Base-by-base conservation (phyloP, 352 stramenopile genomes). In the Phytophthora pinifolia region DNA sequence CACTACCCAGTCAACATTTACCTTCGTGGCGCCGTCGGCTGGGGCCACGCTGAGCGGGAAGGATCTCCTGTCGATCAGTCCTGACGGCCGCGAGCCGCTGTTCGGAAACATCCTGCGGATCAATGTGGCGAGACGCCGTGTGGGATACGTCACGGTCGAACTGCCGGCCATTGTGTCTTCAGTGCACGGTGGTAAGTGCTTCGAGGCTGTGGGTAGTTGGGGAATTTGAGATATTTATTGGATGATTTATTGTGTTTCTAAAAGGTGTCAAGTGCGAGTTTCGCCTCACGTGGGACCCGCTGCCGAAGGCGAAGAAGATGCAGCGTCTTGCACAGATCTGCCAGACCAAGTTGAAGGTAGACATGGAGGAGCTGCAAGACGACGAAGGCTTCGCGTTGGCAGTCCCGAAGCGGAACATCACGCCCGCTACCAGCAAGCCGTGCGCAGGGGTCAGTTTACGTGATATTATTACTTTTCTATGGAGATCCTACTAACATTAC, bases 71-170 rank as follows among this genome's bases (percentile, higher is more conserved):
- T 44, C 50, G 8, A 55, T 65, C 13, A 62, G 44, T 33, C 38
- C 58, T 15, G 65, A 70, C 31, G 65, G 43, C 3, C 69, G 67
- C 35, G 46, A 68, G 27, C 76, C 82, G 32, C 55, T 92, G 15
- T 92, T 84, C 42, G 74, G 71, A 22, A 86, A 83, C 34, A n/a
- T 89, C n/a, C 29, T 89, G 54, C 65, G 82, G 2, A 33, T 92
- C 0, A 74, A 86, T 45, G 57, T 71, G 30, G 59, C 39, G 15
- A 67, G 63, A 46, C 72, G 72, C 49, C 74, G 82, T 54, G 68
- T 59, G 22, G 82, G 82, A 36, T 57, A 71, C 9, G 62, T 84
- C 41, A 73, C 52, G 3, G 56, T 89, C 15, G 79, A 88, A 45
- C 53, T 92, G 15, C 67, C 75, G 5, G 69, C 77, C 1, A 64